phyloP scores from a whole-genome alignment of 305 asterid genomes.

The Solanum hybrid region DNA sequence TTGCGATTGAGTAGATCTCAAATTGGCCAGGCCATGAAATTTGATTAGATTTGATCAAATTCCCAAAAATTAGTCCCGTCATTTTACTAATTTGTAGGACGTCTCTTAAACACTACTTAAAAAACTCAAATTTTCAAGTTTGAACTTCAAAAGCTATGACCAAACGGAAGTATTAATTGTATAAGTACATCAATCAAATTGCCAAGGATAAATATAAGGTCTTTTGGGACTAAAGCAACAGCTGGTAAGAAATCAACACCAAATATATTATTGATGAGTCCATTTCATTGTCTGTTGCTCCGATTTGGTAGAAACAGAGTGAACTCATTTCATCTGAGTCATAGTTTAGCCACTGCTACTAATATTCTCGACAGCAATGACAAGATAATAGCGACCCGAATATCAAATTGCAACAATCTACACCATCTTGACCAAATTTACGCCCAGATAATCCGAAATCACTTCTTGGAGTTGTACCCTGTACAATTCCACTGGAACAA shows the following conservation, averaged over 20 bases:
- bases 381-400: slow-evolving; percentile 32
- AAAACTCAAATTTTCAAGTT: not conserved
- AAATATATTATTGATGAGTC: not conserved
- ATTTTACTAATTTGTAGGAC: not conserved
- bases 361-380: slow-evolving; percentile 4
- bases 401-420: slow-evolving; percentile 39
- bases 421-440: slow-evolving; percentile 45
- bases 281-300: not conserved
- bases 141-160: not conserved
- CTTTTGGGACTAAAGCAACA: not conserved
- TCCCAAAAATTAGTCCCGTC: not conserved
- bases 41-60: not conserved
- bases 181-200: not conserved
- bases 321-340: not conserved
- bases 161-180: not conserved
- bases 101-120: not conserved
- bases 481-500: slow-evolving; percentile 65
- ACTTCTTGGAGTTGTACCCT: slow-evolving; percentile 35
- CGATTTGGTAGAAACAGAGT: not conserved
- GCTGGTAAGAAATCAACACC: not conserved
- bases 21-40: not conserved
- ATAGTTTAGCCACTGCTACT: not conserved
- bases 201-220: not conserved
- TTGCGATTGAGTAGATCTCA: not conserved
- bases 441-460: slow-evolving; percentile 43